Evolutionary conservation across 179 eudicot species (phyloP).

Genomic region (Camellia oleifera): DNA sequence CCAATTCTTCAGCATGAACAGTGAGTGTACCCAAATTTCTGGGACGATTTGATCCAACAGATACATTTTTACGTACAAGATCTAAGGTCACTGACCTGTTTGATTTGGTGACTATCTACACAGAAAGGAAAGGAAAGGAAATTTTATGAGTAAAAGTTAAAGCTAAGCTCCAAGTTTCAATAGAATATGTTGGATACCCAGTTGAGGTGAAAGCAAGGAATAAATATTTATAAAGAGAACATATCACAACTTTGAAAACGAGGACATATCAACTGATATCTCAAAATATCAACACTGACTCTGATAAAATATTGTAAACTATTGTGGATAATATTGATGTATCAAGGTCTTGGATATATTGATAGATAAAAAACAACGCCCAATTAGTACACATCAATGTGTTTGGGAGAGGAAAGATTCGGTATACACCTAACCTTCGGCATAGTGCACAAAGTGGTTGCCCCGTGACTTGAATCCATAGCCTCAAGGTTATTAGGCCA

Average conservation of each 20-base stretch:
- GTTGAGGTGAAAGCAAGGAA: neutral
- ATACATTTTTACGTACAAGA: conserved; percentile 51
- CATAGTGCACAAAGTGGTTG: no score
- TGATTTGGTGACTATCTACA: conserved; percentile 71
- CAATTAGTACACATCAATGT: no score
- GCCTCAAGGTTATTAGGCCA: no score
- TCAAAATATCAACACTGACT: neutral
- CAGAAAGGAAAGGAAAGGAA: conserved; percentile 12
- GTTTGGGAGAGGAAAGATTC: no score
- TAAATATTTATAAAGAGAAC: neutral
- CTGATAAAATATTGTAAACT: neutral
- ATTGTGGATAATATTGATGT: neutral
- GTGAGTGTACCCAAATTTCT: conserved; percentile 62
- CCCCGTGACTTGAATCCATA: no score
- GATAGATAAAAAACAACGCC: no score
- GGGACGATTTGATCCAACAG: conserved; percentile 35
- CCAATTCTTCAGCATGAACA: conserved; percentile 80
- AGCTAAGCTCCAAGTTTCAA: conserved; percentile 2
- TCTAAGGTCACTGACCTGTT: conserved; percentile 56
- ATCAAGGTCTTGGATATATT: neutral
- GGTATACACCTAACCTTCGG: no score
- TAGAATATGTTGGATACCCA: neutral
- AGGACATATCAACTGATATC: no score
- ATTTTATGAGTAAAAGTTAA: conserved; percentile 13
- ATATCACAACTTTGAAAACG: neutral